Percentiles rank a stretch among this genome's conserved stretches.
Evolutionary conservation across 495 filamentous ascomycete genomes (phyloP).

Genomic region (Cercophora sp.): DNA sequence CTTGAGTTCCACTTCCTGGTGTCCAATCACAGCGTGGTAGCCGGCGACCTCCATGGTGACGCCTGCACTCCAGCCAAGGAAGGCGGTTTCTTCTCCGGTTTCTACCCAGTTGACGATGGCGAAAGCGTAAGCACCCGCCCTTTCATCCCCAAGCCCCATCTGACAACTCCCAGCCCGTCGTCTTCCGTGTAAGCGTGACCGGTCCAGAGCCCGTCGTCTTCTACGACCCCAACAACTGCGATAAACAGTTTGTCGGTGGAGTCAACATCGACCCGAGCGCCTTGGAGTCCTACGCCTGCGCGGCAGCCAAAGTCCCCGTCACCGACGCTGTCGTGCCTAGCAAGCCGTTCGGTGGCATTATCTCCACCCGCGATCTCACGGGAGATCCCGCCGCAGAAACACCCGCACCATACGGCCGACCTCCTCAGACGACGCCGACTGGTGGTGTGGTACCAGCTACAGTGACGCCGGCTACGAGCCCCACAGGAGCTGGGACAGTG

Average conservation of each 20-base stretch:
- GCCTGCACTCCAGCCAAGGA: constrained; percentile 38
- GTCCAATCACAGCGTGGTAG: constrained; percentile 40
- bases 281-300: neutral
- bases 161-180: neutral
- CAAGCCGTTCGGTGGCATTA: neutral
- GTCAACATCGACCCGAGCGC: constrained; percentile 25
- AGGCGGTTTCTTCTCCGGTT: constrained; percentile 41
- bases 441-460: too few species aligned
- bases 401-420: too few species aligned
- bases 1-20: constrained; percentile 48
- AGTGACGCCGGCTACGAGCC: too few species aligned
- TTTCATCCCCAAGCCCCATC: neutral
- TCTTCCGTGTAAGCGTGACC: constrained; percentile 47
- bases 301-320: neutral
- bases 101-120: constrained; percentile 22
- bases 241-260: constrained; percentile 45
- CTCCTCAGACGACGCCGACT: too few species aligned
- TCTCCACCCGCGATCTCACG: neutral
- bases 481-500: too few species aligned
- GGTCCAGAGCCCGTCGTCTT: constrained; percentile 48
- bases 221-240: constrained; percentile 39
- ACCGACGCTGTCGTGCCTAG: neutral
- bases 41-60: constrained; percentile 36
- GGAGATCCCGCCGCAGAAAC: neutral
- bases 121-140: constrained; percentile 13